phyloP scores from a whole-genome alignment of 306 rosid species.

The Lagenaria siceraria region DNA sequence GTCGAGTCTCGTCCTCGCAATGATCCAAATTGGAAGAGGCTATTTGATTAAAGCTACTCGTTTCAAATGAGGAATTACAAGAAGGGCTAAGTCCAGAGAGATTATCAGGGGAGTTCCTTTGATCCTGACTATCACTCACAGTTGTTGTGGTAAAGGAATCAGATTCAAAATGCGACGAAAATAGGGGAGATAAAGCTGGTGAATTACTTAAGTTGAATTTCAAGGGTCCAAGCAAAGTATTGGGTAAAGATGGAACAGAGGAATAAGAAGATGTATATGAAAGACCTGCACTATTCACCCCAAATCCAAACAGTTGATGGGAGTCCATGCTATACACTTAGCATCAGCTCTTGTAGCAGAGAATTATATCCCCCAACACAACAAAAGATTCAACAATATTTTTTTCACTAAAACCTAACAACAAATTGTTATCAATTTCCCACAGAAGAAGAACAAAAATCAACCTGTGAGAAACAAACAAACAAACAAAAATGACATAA shows the following conservation, averaged over 20 bases:
- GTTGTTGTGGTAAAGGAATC: conserved; percentile 34
- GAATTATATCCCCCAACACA: not conserved
- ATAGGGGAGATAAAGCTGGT: conserved; percentile 49
- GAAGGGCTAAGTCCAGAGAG: conserved; percentile 46
- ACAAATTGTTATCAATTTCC: not conserved
- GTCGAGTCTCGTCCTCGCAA: conserved; percentile 19
- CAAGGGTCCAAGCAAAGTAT: conserved; percentile 44
- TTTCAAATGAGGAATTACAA: conserved; percentile 39
- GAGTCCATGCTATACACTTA: conserved; percentile 59
- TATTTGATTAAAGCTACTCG: conserved; percentile 25
- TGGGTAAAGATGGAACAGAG: conserved; percentile 39
- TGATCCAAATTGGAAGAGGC: conserved; percentile 30
- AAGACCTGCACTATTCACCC: conserved; percentile 37
- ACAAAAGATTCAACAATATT: not conserved
- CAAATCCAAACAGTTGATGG: conserved; percentile 38
- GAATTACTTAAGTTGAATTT: conserved; percentile 53
- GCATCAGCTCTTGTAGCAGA: conserved; percentile 25
- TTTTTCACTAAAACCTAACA: not conserved
- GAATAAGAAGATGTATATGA: conserved; percentile 46
- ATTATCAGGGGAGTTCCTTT: conserved; percentile 42
- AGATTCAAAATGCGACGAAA: conserved; percentile 46
- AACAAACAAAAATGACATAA: not conserved
- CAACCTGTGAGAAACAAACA: not conserved
- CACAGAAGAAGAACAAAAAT: not conserved
- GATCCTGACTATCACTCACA: conserved; percentile 50